A percentile compares a stretch with the other conserved stretches of the same genome.
Evolutionary conservation across 306 rosid genomes (phyloP).

Genomic region (Cicer judaicum): DNA sequence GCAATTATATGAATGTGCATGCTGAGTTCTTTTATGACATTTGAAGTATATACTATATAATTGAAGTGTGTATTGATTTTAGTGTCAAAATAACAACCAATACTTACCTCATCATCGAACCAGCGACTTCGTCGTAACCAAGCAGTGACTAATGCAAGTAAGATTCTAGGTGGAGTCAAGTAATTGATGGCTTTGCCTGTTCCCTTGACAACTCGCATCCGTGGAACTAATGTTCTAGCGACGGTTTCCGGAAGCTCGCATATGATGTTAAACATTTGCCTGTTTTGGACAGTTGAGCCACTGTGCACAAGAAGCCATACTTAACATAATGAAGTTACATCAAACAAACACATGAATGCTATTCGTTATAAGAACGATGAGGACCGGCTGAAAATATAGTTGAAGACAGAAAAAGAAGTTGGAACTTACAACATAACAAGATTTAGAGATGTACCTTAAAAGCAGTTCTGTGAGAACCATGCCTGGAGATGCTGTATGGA

Average conservation of each 20-base stretch:
- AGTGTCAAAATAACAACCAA: not conserved
- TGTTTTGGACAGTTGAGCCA: constrained; percentile 85
- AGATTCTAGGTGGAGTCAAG: constrained; percentile 96
- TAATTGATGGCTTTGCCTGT: constrained; percentile 84
- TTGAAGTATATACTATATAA: not conserved
- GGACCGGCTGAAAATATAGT: constrained; percentile 18
- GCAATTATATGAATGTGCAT: not conserved
- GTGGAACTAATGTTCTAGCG: constrained; percentile 92
- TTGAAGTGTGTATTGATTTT: not conserved
- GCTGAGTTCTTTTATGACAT: not conserved
- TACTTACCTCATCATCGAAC: constrained; percentile 97
- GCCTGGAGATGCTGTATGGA: constrained; percentile 97
- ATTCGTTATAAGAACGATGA: not conserved
- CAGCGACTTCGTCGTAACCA: constrained; percentile 94
- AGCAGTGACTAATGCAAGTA: constrained; percentile 87
- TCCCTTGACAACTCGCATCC: constrained; percentile 94
- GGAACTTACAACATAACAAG: not conserved
- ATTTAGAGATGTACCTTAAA: constrained; percentile 59
- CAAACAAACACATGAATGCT: constrained; percentile 16
- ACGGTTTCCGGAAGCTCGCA: constrained; percentile 98
- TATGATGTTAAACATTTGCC: constrained; percentile 83
- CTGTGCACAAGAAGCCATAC: constrained; percentile 53
- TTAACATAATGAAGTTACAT: constrained; percentile 30
- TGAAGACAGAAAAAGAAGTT: not conserved
- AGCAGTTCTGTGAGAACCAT: constrained; percentile 96